Conservation (phyloP, 192 early-diverging fungal genomes). For the Dissophora globulifera region DNA sequence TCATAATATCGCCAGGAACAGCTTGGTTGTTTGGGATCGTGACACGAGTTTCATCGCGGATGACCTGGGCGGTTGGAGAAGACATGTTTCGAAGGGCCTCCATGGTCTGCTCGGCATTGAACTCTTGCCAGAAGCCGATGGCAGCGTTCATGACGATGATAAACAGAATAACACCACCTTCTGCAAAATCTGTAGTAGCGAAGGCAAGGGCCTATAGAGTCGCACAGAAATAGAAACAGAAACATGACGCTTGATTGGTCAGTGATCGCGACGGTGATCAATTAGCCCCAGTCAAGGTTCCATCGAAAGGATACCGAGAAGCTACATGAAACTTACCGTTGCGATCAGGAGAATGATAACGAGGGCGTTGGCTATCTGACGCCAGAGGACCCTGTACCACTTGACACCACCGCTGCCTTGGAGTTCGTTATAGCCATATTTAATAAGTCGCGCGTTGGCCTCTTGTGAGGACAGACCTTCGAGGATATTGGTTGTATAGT, state of each 20-base stretch:
- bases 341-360: slow-evolving; percentile 76
- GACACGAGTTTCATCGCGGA: slow-evolving; percentile 82
- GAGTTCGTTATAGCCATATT: slow-evolving; percentile 71
- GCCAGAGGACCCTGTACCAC: slow-evolving; percentile 67
- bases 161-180: slow-evolving; percentile 80
- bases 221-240: too few relatives aligned
- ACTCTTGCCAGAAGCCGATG: slow-evolving; percentile 96
- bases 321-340: slow-evolving; percentile 35
- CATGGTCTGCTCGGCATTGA: slow-evolving; percentile 92
- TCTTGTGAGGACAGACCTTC: slow-evolving; percentile 63
- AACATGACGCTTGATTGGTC: too few relatives aligned
- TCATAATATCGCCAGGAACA: slow-evolving; percentile 89
- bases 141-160: slow-evolving; percentile 85
- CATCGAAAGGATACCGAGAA: too few relatives aligned
- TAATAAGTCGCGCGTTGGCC: slow-evolving; percentile 51
- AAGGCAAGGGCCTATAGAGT: slow-evolving; percentile 62
- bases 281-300: too few relatives aligned
- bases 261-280: too few relatives aligned
- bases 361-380: slow-evolving; percentile 74
- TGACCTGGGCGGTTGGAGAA: slow-evolving; percentile 86
- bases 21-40: slow-evolving; percentile 81
- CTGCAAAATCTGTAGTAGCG: slow-evolving; percentile 73
- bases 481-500: slow-evolving; percentile 28
- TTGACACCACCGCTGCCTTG: slow-evolving; percentile 74
- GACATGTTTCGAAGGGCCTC: slow-evolving; percentile 90